Percentiles rank a stretch among this genome's conserved stretches.
Conservation (phyloP, 2,329 filamentous ascomycete genomes). For the Calonectria naviculata region DNA sequence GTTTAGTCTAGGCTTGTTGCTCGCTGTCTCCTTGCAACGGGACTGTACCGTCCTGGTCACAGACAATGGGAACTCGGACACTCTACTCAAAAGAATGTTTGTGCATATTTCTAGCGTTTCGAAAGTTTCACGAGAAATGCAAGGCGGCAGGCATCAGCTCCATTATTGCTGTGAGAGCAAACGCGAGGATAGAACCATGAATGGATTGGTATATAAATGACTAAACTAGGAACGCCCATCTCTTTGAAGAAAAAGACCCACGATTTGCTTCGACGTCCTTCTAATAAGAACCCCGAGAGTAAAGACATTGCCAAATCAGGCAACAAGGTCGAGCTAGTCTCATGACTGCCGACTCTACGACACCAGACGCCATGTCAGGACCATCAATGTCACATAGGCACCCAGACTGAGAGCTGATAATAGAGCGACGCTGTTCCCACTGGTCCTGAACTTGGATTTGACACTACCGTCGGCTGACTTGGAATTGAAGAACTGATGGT, state of each 20-base stretch:
- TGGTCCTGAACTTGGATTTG: conserved; percentile 70
- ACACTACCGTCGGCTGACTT: conserved; percentile 45
- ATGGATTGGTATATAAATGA: not conserved
- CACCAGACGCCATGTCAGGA: conserved; percentile 62
- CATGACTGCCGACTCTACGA: conserved; percentile 24
- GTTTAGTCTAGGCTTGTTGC: too few relatives aligned
- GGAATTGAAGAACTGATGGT: conserved; percentile 87
- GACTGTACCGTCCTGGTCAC: too few relatives aligned
- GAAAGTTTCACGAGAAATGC: too few relatives aligned
- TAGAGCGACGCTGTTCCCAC: conserved; percentile 70
- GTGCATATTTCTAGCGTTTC: too few relatives aligned
- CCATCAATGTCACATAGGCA: conserved; percentile 67
- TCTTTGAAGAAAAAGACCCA: not conserved
- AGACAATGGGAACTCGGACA: too few relatives aligned
- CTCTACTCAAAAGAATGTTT: too few relatives aligned
- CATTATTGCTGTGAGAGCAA: too few relatives aligned
- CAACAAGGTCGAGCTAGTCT: not conserved
- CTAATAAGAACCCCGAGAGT: not conserved
- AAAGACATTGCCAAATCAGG: not conserved
- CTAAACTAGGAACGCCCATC: not conserved
- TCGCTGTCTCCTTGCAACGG: too few relatives aligned
- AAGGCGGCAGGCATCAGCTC: too few relatives aligned
- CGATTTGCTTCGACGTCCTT: not conserved
- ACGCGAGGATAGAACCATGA: too few relatives aligned
- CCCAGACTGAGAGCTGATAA: conserved; percentile 67